Conservation (phyloP, 2,329 filamentous ascomycete genomes). For the Colletotrichum cordylinicola region DNA sequence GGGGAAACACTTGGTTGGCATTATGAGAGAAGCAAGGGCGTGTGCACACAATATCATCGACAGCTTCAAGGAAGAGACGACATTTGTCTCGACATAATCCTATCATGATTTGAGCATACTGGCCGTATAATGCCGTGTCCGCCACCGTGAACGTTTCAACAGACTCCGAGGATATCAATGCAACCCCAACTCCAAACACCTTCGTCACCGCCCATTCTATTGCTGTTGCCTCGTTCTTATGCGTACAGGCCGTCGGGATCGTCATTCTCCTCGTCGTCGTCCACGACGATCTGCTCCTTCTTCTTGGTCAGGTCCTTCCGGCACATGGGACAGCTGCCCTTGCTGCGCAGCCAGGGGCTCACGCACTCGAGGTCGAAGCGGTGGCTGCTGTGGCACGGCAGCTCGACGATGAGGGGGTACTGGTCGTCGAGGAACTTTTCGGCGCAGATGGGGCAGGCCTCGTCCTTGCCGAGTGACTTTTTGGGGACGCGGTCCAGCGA, state of each 20-base stretch:
- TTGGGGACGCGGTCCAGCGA: conserved; percentile 62
- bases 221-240: conserved; percentile 16
- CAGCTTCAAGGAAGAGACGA: not conserved
- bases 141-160: not conserved
- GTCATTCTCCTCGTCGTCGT: conserved; percentile 57
- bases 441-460: conserved; percentile 68
- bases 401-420: conserved; percentile 67
- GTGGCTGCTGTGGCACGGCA: conserved; percentile 66
- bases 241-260: conserved; percentile 57
- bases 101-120: not conserved
- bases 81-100: not conserved
- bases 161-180: conserved; percentile 9
- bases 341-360: conserved; percentile 67
- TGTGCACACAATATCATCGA: not conserved
- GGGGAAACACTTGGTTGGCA: not conserved
- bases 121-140: not conserved
- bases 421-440: conserved; percentile 66
- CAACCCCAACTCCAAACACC: conserved; percentile 2
- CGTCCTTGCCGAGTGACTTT: conserved; percentile 54
- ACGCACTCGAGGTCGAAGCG: conserved; percentile 72
- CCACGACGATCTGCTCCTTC: conserved; percentile 48
- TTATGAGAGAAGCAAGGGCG: not conserved
- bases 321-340: conserved; percentile 70
- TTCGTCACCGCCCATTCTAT: not conserved
- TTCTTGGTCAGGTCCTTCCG: conserved; percentile 65